These are phyloP conservation scores for Hymenoscyphus repandus DNA, from an alignment of 2,329 filamentous ascomycete species.

Conservation along the genomic window DNA sequence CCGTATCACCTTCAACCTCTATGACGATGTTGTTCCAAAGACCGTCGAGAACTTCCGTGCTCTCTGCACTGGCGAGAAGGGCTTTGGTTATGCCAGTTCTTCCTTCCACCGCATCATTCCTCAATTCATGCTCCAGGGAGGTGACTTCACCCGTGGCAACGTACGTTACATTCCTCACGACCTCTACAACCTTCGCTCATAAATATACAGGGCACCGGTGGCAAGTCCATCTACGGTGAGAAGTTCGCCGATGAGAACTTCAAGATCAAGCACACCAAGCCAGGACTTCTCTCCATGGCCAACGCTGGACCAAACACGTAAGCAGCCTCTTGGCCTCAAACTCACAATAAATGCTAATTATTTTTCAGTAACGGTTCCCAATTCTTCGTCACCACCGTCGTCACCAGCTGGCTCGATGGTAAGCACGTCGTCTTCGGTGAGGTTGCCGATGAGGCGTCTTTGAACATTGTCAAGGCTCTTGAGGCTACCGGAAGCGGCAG, in stretches of 20 bases:
- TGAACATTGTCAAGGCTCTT: conserved; percentile 53
- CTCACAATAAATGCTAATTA: conserved; percentile 57
- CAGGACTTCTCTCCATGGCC: conserved; percentile 87
- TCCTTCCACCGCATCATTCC: conserved; percentile 92
- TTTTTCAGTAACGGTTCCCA: conserved; percentile 86
- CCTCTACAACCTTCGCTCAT: conserved; percentile 52
- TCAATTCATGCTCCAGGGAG: conserved; percentile 92
- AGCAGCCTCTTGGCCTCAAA: conserved; percentile 49
- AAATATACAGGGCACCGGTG: conserved; percentile 64
- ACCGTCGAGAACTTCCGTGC: conserved; percentile 95
- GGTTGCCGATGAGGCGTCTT: conserved; percentile 42
- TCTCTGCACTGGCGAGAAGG: conserved; percentile 79
- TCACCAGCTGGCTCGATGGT: conserved; percentile 78
- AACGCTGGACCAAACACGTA: conserved; percentile 93
- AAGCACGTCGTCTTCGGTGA: conserved; percentile 85
- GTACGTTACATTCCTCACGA: conserved; percentile 46
- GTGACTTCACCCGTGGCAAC: conserved; percentile 90
- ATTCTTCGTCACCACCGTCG: conserved; percentile 95
- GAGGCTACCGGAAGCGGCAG: conserved; percentile 54
- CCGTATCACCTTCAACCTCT: conserved; percentile 84
- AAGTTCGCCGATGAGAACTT: conserved; percentile 97
- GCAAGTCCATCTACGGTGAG: conserved; percentile 91
- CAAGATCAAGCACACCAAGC: conserved; percentile 63
- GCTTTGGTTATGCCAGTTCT: conserved; percentile 77
- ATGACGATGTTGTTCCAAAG: conserved; percentile 75